These are phyloP conservation scores for Allium fistulosum DNA, from an alignment of 106 monocot genomes.

Conservation along the genomic window DNA sequence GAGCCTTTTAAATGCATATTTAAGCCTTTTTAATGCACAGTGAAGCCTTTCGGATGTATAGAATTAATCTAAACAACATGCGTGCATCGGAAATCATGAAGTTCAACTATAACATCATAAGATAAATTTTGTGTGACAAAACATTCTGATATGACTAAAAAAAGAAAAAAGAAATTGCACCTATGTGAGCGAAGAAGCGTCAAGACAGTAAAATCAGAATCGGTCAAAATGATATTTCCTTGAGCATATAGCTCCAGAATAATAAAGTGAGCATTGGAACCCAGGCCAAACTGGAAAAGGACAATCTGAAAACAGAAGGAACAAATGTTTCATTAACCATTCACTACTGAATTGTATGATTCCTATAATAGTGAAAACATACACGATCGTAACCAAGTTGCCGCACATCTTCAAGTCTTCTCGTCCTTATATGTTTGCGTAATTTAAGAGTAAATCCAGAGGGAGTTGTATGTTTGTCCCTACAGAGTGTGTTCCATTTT, in stretches of 20 bases:
- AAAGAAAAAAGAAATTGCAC: slow-evolving; percentile 18
- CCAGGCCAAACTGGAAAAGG: slow-evolving; percentile 94
- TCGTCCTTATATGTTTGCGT: slow-evolving; percentile 85
- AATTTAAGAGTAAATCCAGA: slow-evolving; percentile 97
- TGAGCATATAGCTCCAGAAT: slow-evolving; percentile 89
- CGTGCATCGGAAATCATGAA: neutral
- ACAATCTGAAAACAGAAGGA: slow-evolving; percentile 57
- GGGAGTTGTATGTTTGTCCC: slow-evolving; percentile 94
- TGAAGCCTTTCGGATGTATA: no score
- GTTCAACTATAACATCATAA: neutral
- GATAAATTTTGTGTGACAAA: neutral
- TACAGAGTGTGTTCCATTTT: slow-evolving; percentile 9
- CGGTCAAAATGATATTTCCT: slow-evolving; percentile 91
- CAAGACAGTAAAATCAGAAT: slow-evolving; percentile 75
- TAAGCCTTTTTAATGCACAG: no score
- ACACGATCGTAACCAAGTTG: slow-evolving; percentile 99
- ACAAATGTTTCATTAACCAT: neutral
- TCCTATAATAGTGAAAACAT: slow-evolving; percentile 4
- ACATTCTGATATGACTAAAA: neutral
- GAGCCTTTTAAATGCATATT: no score
- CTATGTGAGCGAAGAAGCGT: slow-evolving; percentile 93
- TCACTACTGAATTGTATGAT: no score
- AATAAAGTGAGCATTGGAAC: slow-evolving; percentile 76
- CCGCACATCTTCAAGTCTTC: slow-evolving; percentile 91
- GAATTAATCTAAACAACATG: neutral